Evolutionary conservation across 768 basidiomycete genomes (phyloP).

Genomic region (Auricularia sp.): DNA sequence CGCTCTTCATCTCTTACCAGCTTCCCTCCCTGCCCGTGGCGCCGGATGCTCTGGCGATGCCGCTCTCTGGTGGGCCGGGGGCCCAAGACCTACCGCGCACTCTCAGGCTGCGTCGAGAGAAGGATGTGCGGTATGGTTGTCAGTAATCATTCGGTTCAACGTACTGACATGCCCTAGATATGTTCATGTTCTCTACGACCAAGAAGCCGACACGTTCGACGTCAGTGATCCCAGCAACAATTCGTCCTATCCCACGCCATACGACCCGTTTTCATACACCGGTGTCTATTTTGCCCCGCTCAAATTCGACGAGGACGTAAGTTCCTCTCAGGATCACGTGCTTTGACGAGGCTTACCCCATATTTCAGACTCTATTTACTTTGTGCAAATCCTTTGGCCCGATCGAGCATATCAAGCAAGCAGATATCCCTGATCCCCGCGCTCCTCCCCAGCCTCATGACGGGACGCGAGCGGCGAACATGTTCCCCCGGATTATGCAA

Average conservation of each 20-base stretch:
- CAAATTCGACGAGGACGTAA: slow-evolving; percentile 48
- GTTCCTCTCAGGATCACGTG: slow-evolving; percentile 7
- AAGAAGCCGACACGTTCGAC: slow-evolving; percentile 31
- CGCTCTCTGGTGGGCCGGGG: neutral
- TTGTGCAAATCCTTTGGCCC: slow-evolving; percentile 53
- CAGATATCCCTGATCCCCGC: neutral
- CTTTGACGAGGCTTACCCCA: slow-evolving; percentile 10
- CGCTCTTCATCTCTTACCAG: slow-evolving; percentile 63
- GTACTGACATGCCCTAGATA: slow-evolving; percentile 15
- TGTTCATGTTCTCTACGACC: slow-evolving; percentile 42
- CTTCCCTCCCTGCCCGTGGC: neutral
- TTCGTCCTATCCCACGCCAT: slow-evolving; percentile 9
- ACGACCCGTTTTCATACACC: slow-evolving; percentile 16
- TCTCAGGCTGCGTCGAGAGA: slow-evolving; percentile 19
- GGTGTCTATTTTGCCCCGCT: slow-evolving; percentile 47
- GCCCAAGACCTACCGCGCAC: slow-evolving; percentile 24
- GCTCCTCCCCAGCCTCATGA: slow-evolving; percentile 43
- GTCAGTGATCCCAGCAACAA: neutral
- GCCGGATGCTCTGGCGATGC: slow-evolving; percentile 1
- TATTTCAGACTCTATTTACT: slow-evolving; percentile 25
- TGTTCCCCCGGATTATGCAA: slow-evolving; percentile 60
- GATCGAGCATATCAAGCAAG: slow-evolving; percentile 43
- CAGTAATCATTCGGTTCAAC: neutral
- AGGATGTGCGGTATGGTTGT: slow-evolving; percentile 5
- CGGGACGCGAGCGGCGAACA: slow-evolving; percentile 39